Evolutionary conservation across 495 filamentous ascomycete species (phyloP), one percentile per base, ranked within the genome.

Genomic region (Neurospora africana): DNA sequence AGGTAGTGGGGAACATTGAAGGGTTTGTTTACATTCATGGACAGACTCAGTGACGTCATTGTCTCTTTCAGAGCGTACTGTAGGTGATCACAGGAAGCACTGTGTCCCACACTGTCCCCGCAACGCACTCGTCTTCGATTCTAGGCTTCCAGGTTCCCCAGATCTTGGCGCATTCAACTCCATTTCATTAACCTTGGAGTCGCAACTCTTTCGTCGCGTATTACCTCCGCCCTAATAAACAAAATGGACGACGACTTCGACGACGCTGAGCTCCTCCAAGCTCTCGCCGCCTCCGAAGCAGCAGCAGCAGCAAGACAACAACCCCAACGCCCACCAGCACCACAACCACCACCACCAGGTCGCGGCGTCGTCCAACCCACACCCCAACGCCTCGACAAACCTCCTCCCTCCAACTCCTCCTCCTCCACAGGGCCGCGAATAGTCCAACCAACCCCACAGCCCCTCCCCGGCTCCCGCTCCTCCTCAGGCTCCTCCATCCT

Each of bases 401-500:
- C 79, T 27, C 80, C 82, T 3, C 80, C 80, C n/a, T 74, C 79
- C 19, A 74, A 58, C 41, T 38, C 78, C 4, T 70, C 76, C 1
- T 68, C 72, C 17, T 40, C 73, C n/a, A 39, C 72, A 0, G 69
- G 65, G 30, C 71, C 87, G 21, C 92, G 91, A 76, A 86, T 95
- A 44, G 88, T 93, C 44, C 94, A 98, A 75, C 94, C 93, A 3
- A 96, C 90, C 73, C 94, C 94, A 3, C 94, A 98, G 82, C 88
- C 88, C 15, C 87, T 97, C 4, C 85, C 92, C 6, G 47, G 47
- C 47, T 74, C 83, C 41, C 89, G 90, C 70, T 84, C 89, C 36
- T 58, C 47, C 27, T 88, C 87, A 0, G 89, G 92, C 3, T 93
- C 90, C 21, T 88, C 92, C 17, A 94, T 98, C 70, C 85, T 96